Conservation (phyloP, 2,329 filamentous ascomycete species). For the Microdochium nivale region DNA sequence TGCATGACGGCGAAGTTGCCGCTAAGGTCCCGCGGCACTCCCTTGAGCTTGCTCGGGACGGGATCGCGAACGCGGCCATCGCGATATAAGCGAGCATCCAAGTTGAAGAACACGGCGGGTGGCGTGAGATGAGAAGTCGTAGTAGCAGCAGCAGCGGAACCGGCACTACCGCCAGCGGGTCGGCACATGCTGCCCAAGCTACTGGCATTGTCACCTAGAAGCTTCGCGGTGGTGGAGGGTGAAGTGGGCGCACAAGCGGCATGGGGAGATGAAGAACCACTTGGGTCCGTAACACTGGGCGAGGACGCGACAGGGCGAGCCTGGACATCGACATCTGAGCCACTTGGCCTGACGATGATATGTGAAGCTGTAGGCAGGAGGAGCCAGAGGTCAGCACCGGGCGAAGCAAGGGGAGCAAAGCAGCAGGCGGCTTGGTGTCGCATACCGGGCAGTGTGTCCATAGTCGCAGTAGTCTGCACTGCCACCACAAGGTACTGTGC, state of each 20-base stretch:
- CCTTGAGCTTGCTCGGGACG: slow-evolving; percentile 54
- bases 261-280: neutral
- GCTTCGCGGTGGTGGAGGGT: neutral
- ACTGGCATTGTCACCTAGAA: neutral
- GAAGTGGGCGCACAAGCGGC: neutral
- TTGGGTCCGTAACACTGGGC: neutral
- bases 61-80: slow-evolving; percentile 48
- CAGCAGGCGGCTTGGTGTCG: neutral
- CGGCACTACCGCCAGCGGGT: too few species aligned
- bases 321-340: neutral
- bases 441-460: neutral
- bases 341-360: neutral
- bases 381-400: neutral
- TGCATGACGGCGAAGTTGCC: slow-evolving; percentile 58
- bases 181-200: neutral
- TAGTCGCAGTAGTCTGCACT: neutral
- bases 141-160: neutral
- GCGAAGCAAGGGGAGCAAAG: neutral
- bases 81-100: slow-evolving; percentile 19
- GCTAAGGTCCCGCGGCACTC: slow-evolving; percentile 44
- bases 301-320: neutral
- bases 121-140: neutral
- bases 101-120: slow-evolving; percentile 2
- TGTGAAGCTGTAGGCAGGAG: neutral
- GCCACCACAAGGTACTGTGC: too few species aligned